These are phyloP conservation scores for Calycina marina DNA, from an alignment of 2,329 filamentous ascomycete species.

Conservation along the genomic window DNA sequence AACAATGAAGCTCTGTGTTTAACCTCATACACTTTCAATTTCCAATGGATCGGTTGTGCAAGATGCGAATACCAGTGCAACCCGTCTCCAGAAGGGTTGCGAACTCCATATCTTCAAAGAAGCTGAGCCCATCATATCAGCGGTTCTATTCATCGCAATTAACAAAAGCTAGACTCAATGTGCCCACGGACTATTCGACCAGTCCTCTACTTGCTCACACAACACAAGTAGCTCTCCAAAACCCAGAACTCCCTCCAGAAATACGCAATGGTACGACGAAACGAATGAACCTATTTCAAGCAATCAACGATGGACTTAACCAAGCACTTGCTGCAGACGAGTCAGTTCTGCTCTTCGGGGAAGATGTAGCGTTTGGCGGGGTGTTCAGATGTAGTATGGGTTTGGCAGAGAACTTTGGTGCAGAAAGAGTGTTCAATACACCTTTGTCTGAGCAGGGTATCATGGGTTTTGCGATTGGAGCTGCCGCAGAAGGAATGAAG, in stretches of 20 bases:
- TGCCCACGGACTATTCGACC: conserved; percentile 74
- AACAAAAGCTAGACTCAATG: conserved; percentile 56
- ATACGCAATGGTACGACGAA: conserved; percentile 58
- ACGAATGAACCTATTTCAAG: conserved; percentile 85
- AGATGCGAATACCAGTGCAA: no score
- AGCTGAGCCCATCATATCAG: no score
- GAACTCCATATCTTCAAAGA: no score
- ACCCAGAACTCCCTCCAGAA: conserved; percentile 54
- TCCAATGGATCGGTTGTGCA: no score
- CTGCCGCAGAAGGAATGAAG: conserved; percentile 80
- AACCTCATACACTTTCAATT: no score
- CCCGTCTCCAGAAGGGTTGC: no score
- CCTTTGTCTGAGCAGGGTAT: conserved; percentile 91
- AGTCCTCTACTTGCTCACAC: conserved; percentile 72
- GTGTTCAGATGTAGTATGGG: conserved; percentile 94
- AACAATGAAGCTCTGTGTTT: no score
- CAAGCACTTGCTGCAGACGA: conserved; percentile 74
- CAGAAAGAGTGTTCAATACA: conserved; percentile 89
- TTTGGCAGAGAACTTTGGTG: conserved; percentile 73
- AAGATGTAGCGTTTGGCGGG: conserved; percentile 93
- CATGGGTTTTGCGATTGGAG: conserved; percentile 82
- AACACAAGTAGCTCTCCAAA: conserved; percentile 53
- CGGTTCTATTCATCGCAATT: conserved; percentile 25
- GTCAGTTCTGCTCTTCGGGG: conserved; percentile 79
- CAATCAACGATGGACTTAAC: conserved; percentile 79